phyloP scores from a whole-genome alignment of 2,329 filamentous ascomycete genomes.

The Fusarium buharicum region DNA sequence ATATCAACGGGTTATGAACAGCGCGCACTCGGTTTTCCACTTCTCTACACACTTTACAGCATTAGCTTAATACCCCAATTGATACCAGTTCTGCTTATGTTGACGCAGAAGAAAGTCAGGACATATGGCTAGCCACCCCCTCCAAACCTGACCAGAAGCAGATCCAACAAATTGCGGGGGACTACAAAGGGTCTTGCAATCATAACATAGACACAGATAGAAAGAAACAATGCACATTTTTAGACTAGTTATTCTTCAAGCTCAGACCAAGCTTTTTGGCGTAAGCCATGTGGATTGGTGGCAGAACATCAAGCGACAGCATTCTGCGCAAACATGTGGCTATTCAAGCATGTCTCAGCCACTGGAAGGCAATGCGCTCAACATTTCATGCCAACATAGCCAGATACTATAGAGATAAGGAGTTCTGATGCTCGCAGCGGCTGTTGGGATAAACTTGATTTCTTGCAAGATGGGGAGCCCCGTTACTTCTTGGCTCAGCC shows the following conservation, averaged over 20 bases:
- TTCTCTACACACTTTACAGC: neutral
- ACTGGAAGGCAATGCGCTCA: neutral
- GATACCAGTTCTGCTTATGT: neutral
- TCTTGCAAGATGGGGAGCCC: neutral
- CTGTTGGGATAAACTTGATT: no score
- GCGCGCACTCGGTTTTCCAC: neutral
- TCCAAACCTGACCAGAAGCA: no score
- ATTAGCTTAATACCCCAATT: constrained; percentile 5
- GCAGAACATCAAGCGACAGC: neutral
- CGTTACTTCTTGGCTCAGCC: neutral
- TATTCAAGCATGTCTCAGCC: neutral
- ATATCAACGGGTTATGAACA: no score
- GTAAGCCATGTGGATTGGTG: neutral
- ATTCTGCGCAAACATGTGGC: neutral
- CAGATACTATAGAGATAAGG: neutral
- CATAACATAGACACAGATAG: neutral
- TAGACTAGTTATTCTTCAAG: neutral
- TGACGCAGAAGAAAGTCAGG: neutral
- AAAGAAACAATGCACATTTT: no score
- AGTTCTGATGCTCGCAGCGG: no score
- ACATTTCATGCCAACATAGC: no score
- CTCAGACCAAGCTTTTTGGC: no score
- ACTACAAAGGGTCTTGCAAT: no score
- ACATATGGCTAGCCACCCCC: neutral
- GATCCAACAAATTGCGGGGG: no score